phyloP scores from a whole-genome alignment of 139 green algal genomes.

The Zygnema circumcarinatum region DNA sequence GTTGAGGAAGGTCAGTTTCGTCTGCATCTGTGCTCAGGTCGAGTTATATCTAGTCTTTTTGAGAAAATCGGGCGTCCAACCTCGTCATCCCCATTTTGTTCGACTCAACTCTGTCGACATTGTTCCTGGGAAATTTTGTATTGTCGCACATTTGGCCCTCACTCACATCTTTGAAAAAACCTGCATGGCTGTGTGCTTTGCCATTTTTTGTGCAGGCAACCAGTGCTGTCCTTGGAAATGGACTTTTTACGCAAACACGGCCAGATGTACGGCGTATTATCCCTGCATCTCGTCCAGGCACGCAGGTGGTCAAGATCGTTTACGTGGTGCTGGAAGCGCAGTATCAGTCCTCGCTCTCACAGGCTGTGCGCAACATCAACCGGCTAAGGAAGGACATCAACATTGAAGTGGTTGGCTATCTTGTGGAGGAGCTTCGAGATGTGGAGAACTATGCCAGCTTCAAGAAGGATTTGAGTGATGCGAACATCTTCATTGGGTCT shows the following conservation, averaged over 20 bases:
- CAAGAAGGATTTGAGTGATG: constrained; percentile 67
- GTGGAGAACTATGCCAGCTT: constrained; percentile 86
- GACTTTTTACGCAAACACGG: constrained; percentile 91
- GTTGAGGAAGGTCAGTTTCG: too few species aligned
- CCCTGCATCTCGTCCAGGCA: constrained; percentile 57
- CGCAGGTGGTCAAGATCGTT: constrained; percentile 83
- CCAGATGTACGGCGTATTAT: constrained; percentile 83
- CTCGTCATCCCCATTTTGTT: too few species aligned
- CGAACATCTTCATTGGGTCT: constrained; percentile 99
- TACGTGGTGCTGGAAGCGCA: constrained; percentile 98
- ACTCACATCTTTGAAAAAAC: too few species aligned
- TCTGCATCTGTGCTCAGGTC: too few species aligned
- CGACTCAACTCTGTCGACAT: too few species aligned
- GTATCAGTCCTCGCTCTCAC: constrained; percentile 90
- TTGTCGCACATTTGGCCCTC: too few species aligned
- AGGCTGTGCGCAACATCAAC: constrained; percentile 93
- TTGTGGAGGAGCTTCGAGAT: constrained; percentile 97
- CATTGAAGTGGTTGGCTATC: constrained; percentile 96
- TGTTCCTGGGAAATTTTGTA: too few species aligned
- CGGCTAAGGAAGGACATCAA: constrained; percentile 81
- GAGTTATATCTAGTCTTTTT: too few species aligned
- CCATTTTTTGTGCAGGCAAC: constrained; percentile 25
- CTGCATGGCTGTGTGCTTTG: too few species aligned
- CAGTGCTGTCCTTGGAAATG: constrained; percentile 56
- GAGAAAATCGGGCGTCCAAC: too few species aligned